phyloP scores from a whole-genome alignment of 371 early-diverging fungal genomes.

The Mycotypha africana region DNA sequence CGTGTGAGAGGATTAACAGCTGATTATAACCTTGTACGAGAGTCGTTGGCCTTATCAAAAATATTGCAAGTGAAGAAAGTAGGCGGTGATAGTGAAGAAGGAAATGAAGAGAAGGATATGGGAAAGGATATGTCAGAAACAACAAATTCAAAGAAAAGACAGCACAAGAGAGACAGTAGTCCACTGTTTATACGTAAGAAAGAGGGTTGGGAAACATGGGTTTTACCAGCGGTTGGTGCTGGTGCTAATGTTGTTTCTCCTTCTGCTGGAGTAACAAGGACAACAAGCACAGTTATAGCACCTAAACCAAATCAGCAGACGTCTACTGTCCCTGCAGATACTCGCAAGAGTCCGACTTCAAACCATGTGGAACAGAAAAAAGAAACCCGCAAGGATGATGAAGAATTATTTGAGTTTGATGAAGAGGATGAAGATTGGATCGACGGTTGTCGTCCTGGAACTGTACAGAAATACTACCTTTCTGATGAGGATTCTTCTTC shows the following conservation, averaged over 20 bases:
- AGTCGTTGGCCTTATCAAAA: constrained; percentile 44
- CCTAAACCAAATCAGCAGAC: constrained; percentile 5
- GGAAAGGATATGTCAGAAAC: no score
- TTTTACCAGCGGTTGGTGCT: constrained; percentile 37
- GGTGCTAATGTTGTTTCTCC: no score
- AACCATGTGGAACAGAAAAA: constrained; percentile 1
- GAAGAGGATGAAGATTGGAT: constrained; percentile 61
- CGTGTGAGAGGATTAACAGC: constrained; percentile 66
- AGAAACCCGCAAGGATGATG: constrained; percentile 41
- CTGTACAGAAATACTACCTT: constrained; percentile 60
- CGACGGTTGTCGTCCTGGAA: constrained; percentile 47
- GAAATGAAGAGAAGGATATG: no score
- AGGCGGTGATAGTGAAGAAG: no score
- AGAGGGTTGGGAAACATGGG: constrained; percentile 67
- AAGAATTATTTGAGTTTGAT: constrained; percentile 72
- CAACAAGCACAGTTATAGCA: neutral
- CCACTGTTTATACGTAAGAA: constrained; percentile 55
- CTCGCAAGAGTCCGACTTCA: neutral
- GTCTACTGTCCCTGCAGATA: neutral
- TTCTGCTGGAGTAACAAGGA: no score
- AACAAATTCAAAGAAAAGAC: no score
- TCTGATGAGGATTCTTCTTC: constrained; percentile 58
- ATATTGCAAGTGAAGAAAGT: constrained; percentile 37
- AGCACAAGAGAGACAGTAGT: no score
- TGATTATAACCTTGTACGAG: constrained; percentile 50